phyloP scores from a whole-genome alignment of 2,329 filamentous ascomycete genomes.

The Thelonectria blattea region DNA sequence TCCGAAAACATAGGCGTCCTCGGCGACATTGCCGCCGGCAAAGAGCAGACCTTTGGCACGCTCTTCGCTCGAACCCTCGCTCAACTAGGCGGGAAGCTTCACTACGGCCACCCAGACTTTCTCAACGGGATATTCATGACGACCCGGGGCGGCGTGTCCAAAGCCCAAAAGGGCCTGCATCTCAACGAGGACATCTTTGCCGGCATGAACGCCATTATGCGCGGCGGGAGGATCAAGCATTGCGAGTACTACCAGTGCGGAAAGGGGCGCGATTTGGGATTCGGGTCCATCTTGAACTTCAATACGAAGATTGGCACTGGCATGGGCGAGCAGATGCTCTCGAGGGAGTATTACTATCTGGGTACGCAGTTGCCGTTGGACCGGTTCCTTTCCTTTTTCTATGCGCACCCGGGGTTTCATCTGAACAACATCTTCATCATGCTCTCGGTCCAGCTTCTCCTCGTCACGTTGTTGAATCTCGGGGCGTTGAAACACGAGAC shows the following conservation, averaged over 20 bases:
- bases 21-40: conserved; percentile 96
- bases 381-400: conserved; percentile 99
- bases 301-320: conserved; percentile 99
- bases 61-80: conserved; percentile 95
- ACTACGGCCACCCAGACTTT: conserved; percentile 99
- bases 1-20: conserved; percentile 99
- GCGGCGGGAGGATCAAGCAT: conserved; percentile 98
- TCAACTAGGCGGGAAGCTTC: conserved; percentile 96
- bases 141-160: conserved; percentile 96
- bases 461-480: conserved; percentile 90
- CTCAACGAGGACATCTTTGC: conserved; percentile 99
- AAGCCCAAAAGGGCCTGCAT: conserved; percentile 97
- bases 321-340: conserved; percentile 99
- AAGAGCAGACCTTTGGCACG: conserved; percentile 99
- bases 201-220: conserved; percentile 94
- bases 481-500: conserved; percentile 89
- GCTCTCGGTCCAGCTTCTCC: conserved; percentile 97
- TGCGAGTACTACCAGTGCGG: conserved; percentile 99
- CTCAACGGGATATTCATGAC: conserved; percentile 99
- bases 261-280: conserved; percentile 99
- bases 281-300: conserved; percentile 99
- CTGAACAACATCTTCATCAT: conserved; percentile 99
- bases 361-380: conserved; percentile 96
- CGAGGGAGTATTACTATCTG: conserved; percentile 98
- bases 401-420: conserved; percentile 98